Conservation (phyloP, 768 basidiomycete genomes). For the Cubamyces lactineus region DNA sequence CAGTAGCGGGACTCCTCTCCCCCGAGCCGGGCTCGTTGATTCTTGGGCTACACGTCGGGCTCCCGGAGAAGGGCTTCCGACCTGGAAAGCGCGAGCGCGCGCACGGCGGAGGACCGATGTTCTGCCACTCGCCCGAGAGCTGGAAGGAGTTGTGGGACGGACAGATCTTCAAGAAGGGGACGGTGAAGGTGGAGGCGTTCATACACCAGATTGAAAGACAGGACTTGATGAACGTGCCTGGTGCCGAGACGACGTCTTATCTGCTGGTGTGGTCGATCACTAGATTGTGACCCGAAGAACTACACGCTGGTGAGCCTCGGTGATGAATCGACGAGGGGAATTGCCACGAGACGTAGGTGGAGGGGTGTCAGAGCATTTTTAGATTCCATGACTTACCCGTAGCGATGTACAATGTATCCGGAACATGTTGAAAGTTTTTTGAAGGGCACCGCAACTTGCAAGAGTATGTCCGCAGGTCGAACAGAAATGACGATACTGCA, state of each 20-base stretch:
- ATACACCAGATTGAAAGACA: slow-evolving; percentile 11
- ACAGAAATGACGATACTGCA: neutral
- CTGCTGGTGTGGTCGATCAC: slow-evolving; percentile 21
- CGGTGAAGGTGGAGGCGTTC: slow-evolving; percentile 32
- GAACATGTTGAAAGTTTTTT: no score
- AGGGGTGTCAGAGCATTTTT: no score
- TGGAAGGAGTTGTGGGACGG: slow-evolving; percentile 46
- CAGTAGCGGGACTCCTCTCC: slow-evolving; percentile 44
- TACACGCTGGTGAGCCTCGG: no score
- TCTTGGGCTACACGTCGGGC: slow-evolving; percentile 44
- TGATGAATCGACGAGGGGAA: no score
- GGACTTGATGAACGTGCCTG: neutral
- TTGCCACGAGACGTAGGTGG: no score
- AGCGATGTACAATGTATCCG: no score
- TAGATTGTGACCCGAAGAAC: slow-evolving; percentile 2
- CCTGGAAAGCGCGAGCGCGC: neutral
- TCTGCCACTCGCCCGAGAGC: slow-evolving; percentile 39
- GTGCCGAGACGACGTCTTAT: neutral
- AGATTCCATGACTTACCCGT: no score
- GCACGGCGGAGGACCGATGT: slow-evolving; percentile 27
- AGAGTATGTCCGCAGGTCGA: neutral
- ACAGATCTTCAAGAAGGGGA: slow-evolving; percentile 38
- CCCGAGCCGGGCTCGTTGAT: slow-evolving; percentile 47
- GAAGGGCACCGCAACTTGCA: no score
- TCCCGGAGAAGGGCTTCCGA: slow-evolving; percentile 35